These are phyloP conservation scores for Crithidia thermophila DNA, from an alignment of 208 protist species.

Conservation along the genomic window DNA sequence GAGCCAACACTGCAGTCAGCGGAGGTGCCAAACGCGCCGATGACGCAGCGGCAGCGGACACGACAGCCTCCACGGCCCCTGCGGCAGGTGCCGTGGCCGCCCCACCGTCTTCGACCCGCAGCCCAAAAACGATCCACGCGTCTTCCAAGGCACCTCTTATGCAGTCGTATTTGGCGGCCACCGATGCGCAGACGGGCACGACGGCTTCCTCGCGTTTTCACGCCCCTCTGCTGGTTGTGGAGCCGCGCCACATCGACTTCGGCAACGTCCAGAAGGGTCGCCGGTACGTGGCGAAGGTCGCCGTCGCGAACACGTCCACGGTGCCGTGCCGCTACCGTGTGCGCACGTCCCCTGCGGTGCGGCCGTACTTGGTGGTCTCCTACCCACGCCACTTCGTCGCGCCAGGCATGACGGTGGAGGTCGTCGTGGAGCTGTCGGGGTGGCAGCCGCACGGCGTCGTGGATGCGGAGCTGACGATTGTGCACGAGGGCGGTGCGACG, in stretches of 20 bases:
- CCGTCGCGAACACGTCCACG: conserved; percentile 73
- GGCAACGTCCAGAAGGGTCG: conserved; percentile 48
- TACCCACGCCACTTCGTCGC: conserved; percentile 81
- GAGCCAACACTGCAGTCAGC: background rate
- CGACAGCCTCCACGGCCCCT: background rate
- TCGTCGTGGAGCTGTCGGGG: conserved; percentile 54
- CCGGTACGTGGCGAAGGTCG: conserved; percentile 50
- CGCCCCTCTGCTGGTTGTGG: conserved; percentile 22
- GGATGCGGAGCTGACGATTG: conserved; percentile 32
- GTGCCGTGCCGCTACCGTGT: conserved; percentile 85
- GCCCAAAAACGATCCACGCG: background rate
- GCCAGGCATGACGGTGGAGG: conserved; percentile 64
- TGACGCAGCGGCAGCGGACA: background rate
- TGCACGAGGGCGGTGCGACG: conserved; percentile 54
- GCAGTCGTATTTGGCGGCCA: conserved; percentile 20
- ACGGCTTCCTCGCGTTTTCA: conserved; percentile 28
- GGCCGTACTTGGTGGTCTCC: conserved; percentile 38
- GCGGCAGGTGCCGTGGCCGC: background rate
- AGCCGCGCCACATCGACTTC: conserved; percentile 45
- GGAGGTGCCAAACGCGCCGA: background rate
- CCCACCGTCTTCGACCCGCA: background rate
- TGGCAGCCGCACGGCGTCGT: conserved; percentile 46
- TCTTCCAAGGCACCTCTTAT: conserved; percentile 23
- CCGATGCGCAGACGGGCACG: conserved; percentile 14
- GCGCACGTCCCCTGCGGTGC: conserved; percentile 25